Evolutionary conservation across 768 basidiomycete species (phyloP), one percentile per base, ranked within the genome.

Genomic region (Plicaturopsis crispa): DNA sequence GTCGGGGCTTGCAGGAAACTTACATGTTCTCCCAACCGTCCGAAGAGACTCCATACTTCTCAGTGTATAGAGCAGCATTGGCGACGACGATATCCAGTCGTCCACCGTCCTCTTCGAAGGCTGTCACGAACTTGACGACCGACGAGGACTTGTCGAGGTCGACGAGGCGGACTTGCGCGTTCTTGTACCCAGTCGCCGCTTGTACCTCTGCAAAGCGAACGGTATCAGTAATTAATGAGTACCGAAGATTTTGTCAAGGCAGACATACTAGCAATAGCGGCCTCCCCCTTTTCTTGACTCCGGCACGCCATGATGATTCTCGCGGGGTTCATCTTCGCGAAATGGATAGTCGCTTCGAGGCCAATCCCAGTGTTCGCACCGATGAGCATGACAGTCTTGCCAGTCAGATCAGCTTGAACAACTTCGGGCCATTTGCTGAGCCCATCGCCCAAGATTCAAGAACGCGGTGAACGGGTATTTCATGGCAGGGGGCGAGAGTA

Each of bases 21-120:
- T 33, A 50, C 48, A 35, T 38, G 7, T 39, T 33, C 41, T 76
- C 73, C 69, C 67, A 76, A 6, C 68, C 73, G 48, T 75, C 66
- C 0, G 36, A 24, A 0, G 66, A 67, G 6, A 45, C 33, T 6
- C 50, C 24, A 23, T 59, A 61, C 6, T n/a, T 35, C 2, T 0
- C 1, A 0, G 14, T 2, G 0, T 35, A 12, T 1, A 63, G 38
- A 6, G 57, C 62, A 1, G 61, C 64, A 28, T 61, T 62, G 4
- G 51, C 50, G 16, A 64, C 44, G 14, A 67, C 41, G 3, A 54
- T 39, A 26, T 64, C 52, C 28, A 66, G 45, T 5, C 42, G 10
- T 4, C 33, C n/a, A 14, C 41, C 49, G 24, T 57, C 55, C 10
- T 30, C 24, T 5, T 43, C 48, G 12, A 62, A 62, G 12, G 34